A percentile compares a stretch with the other conserved stretches of the same genome.
These are phyloP conservation scores for Populus alba DNA, from an alignment of 345 rosid genomes.

Conservation along the genomic window DNA sequence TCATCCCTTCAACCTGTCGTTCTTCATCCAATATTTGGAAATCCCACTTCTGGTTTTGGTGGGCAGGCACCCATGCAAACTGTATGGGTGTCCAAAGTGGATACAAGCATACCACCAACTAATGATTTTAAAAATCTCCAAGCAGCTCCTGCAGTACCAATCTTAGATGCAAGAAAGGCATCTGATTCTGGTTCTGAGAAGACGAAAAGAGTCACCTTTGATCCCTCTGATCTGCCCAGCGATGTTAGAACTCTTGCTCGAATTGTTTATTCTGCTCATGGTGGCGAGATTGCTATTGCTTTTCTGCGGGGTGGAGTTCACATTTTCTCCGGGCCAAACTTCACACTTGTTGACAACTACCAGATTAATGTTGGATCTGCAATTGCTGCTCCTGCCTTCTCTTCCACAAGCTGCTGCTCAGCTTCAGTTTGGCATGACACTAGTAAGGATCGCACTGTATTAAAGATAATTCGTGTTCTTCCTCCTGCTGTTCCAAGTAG, in stretches of 20 bases:
- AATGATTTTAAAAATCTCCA: conserved; percentile 69
- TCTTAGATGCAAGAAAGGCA: conserved; percentile 49
- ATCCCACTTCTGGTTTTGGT: conserved; percentile 83
- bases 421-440: conserved; percentile 98
- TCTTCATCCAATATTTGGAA: conserved; percentile 96
- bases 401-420: conserved; percentile 98
- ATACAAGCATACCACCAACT: conserved; percentile 89
- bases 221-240: conserved; percentile 98
- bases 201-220: conserved; percentile 70
- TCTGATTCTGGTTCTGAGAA: conserved; percentile 56
- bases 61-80: conserved; percentile 97
- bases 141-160: conserved; percentile 49
- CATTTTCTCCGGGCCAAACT: conserved; percentile 94
- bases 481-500: conserved; percentile 86
- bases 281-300: conserved; percentile 96
- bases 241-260: conserved; percentile 91
- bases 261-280: conserved; percentile 96
- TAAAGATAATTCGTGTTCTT: conserved; percentile 91
- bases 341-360: conserved; percentile 82
- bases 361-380: conserved; percentile 96
- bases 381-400: conserved; percentile 96
- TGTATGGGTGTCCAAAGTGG: conserved; percentile 94
- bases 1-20: conserved; percentile 96
- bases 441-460: conserved; percentile 72
- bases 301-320: conserved; percentile 96